Evolutionary conservation across 805 yeast genomes (phyloP), one percentile per base, ranked within the genome.

Genomic region (Schizosaccharomyces lindneri): DNA sequence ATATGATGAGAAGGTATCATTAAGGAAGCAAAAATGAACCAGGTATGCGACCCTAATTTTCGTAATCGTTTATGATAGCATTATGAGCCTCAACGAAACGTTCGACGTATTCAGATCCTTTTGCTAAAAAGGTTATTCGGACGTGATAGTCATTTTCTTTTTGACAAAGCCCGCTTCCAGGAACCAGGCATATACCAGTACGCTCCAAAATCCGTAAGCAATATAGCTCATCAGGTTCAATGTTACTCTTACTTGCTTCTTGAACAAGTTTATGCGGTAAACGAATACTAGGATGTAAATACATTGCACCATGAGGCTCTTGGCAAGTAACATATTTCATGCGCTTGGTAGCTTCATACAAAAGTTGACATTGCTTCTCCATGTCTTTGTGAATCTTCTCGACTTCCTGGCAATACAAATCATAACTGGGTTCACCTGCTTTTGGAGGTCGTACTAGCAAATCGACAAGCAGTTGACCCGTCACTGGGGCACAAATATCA

Each of bases 111-210:
- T 87, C 90, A 31, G 80, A 78, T 55, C 97, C 97, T 17, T 97
- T 97, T 15, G 98, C 95, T 68, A 93, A 77, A 75, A 93, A 93
- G 0, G 99, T 93, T 1, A 98, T 93, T 77, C 99, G 83, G 67
- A 93, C 78, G 70, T 93, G 99, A 74, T 78, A 84, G 3, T 97
- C 88, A 24, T 87, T 95, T 59, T 82, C 82, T 59, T 77, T 84
- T 73, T 93, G 98, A 41, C 97, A 97, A 68, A 93, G 93, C 0
- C 99, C 99, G 43, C 87, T 81, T 51, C 98, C 99, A 39, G 99
- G 97, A 64, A 93, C 95, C 55, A 95, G 87, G 73, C 99, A 93
- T 64, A 93, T 87, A 67, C 99, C 99, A 5, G 98, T 88, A 59
- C 74, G 72, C 65, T 90, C 90, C 66, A 93, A 77, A 63, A 93